Evolutionary conservation across 2,329 filamentous ascomycete genomes (phyloP).

Genomic region (Aspergillus pseudoviridinutans): DNA sequence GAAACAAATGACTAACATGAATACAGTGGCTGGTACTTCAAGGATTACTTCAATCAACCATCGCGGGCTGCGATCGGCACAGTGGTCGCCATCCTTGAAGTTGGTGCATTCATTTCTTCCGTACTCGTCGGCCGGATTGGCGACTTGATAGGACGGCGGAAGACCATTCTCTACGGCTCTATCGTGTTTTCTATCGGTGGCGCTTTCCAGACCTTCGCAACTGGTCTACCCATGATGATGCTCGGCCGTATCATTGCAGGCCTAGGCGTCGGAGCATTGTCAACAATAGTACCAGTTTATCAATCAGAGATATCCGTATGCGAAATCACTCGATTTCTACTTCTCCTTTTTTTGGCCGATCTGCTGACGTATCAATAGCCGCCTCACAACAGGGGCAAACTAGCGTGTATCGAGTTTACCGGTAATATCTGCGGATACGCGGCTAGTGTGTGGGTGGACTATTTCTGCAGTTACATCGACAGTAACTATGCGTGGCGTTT

Average conservation of each 20-base stretch:
- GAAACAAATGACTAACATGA: conserved; percentile 11
- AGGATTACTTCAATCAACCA: conserved; percentile 87
- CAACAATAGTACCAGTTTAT: conserved; percentile 89
- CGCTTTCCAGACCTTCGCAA: conserved; percentile 76
- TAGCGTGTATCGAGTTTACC: conserved; percentile 97
- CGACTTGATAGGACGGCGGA: conserved; percentile 83
- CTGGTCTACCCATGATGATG: conserved; percentile 84
- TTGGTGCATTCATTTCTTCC: conserved; percentile 89
- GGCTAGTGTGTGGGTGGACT: conserved; percentile 97
- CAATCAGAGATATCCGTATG: conserved; percentile 80
- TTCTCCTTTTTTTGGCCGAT: background rate
- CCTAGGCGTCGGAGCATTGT: conserved; percentile 80
- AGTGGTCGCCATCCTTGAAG: conserved; percentile 94
- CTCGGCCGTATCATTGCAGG: conserved; percentile 78
- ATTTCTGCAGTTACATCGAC: conserved; percentile 88
- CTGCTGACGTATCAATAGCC: conserved; percentile 45
- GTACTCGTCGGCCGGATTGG: conserved; percentile 81
- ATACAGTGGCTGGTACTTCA: conserved; percentile 75
- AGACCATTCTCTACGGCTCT: conserved; percentile 90
- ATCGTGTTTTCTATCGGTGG: conserved; percentile 82
- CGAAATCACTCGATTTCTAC: background rate
- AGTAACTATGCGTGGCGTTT: conserved; percentile 85
- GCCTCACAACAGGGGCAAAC: conserved; percentile 89
- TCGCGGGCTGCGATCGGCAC: conserved; percentile 84
- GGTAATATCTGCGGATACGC: conserved; percentile 96